These are phyloP conservation scores for Volvox carteri DNA, from an alignment of 163 green algal species.

Conservation along the genomic window DNA sequence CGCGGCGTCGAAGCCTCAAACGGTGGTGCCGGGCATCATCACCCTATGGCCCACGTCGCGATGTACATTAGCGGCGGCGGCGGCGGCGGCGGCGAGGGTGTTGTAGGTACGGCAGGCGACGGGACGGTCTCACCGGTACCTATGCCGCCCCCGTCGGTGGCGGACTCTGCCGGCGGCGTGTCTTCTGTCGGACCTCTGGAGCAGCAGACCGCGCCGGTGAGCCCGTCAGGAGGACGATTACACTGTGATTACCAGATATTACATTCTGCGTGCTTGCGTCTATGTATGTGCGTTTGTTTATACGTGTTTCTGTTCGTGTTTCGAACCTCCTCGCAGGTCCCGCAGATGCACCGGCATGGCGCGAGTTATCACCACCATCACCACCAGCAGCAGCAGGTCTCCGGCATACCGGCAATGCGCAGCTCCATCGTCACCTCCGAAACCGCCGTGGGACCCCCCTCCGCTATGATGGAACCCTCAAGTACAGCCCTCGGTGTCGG, in stretches of 20 bases:
- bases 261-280: no score
- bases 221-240: no score
- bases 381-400: not conserved
- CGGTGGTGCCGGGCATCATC: slow-evolving; percentile 10
- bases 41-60: not conserved
- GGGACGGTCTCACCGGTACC: not conserved
- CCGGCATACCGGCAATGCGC: not conserved
- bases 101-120: not conserved
- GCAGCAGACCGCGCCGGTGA: not conserved
- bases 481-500: no score
- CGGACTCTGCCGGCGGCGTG: not conserved
- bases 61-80: slow-evolving; percentile 22
- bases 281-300: no score
- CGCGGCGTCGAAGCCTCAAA: not conserved
- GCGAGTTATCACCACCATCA: no score
- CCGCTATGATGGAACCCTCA: not conserved
- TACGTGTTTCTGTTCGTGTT: no score
- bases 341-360: slow-evolving; percentile 1
- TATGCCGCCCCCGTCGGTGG: not conserved
- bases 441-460: slow-evolving; percentile 31
- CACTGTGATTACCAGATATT: no score
- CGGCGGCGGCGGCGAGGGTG: not conserved
- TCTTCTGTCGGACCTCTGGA: not conserved
- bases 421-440: not conserved
- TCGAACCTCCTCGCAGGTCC: no score